Base-by-base conservation (phyloP, 2,329 filamentous ascomycete genomes). In the Trichoderma sp. region DNA sequence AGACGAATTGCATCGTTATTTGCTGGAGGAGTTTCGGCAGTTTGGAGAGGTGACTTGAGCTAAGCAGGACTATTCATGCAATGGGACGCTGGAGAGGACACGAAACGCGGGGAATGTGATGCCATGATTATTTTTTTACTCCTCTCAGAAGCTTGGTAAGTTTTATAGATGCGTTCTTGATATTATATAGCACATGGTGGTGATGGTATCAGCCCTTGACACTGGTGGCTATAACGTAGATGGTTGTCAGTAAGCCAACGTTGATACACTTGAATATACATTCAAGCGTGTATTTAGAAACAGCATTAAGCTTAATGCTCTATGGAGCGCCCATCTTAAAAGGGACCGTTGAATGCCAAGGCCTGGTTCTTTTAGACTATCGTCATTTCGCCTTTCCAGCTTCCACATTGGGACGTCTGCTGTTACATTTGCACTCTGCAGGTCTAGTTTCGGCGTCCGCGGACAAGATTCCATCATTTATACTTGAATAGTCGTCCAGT, bases 1-100 rank as follows among this genome's bases (percentile, higher is more conserved):
- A 61, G 59, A 51, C 39, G 39, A 43, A 43, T 39, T 5, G 16
- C 37, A 60, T 51, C 11, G 39, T 24, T 11, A 10, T 51, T 32
- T 49, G 11, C 4, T 34, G 32, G 32, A n/a, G 24, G 39, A 49
- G 46, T 60, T 18, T 39, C 6, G 37, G 39, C 39, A 18, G 26
- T 24, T 60, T 43, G 58, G 58, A n/a, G 58, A 60, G 37, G 43
- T 49, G 37, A 60, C 28, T 46, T 60, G 58, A 16, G 24, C 37
- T 60, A 60, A 49, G 8, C 4, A 4, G 14, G 26, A 14, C 37
- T 59, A 28, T 49, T 61, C 18, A 61, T 51, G 59, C 59, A 24
- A 61, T 61, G 39, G 26, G 51, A 61, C 59, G 39, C 59, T 37
- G 52, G 26, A 16, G 26, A 51, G 59, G 2, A 21, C 26, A 24